A percentile compares a stretch with the other conserved stretches of the same genome.
These are phyloP conservation scores for Neurospora intermedia DNA, from an alignment of 495 filamentous ascomycete genomes.

Conservation along the genomic window DNA sequence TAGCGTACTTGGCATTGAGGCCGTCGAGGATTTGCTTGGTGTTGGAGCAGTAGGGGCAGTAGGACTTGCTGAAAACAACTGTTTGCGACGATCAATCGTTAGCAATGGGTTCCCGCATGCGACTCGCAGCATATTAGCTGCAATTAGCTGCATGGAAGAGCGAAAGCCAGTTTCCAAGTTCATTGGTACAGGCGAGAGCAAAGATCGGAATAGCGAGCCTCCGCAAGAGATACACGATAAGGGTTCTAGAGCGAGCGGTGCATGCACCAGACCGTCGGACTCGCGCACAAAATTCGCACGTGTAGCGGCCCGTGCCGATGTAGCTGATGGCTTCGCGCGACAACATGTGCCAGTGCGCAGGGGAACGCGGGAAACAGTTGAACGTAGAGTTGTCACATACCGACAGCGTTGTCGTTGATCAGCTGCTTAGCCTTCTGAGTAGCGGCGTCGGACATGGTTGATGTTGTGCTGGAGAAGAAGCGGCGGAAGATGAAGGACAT, in stretches of 20 bases:
- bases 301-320: neutral
- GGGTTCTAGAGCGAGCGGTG: neutral
- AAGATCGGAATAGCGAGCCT: neutral
- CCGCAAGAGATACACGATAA: neutral
- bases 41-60: constrained; percentile 88
- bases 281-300: neutral
- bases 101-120: neutral
- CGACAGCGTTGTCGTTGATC: constrained; percentile 87
- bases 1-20: constrained; percentile 59
- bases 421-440: constrained; percentile 75
- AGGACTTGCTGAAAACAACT: constrained; percentile 95
- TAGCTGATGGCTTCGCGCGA: neutral
- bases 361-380: neutral
- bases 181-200: neutral
- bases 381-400: constrained; percentile 37
- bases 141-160: neutral
- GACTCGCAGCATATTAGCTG: neutral
- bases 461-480: constrained; percentile 53
- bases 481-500: constrained; percentile 72
- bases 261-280: neutral
- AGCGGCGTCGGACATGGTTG: constrained; percentile 70
- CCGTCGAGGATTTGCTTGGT: constrained; percentile 63
- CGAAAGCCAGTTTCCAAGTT: neutral
- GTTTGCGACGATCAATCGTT: neutral
- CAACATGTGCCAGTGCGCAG: neutral